Evolutionary conservation across 345 rosid genomes (phyloP), one percentile per base, ranked within the genome.

Genomic region (Geranium rotundifolium): DNA sequence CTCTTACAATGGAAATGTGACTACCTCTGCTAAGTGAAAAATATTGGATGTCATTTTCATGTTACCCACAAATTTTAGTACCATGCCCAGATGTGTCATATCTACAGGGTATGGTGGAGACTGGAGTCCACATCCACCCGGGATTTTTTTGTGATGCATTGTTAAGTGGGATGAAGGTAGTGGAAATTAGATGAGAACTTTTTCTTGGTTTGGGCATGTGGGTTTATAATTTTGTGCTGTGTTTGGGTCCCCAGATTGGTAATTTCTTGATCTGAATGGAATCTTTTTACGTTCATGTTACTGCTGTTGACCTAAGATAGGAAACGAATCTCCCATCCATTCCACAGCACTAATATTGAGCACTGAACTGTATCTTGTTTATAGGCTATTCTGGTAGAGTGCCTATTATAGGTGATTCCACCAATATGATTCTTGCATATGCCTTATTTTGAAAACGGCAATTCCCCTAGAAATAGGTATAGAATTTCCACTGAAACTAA

Each of bases 151-250:
- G 57, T 58, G 19, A 12, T 15, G 27, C 49, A 54, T 57, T 73
- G 71, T 59, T 61, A 19, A 16, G 59, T 56, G 69, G 75, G 71
- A 72, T 67, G 52, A 14, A 46, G 52, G 52, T 46, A 46, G 52
- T 46, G 52, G 52, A 46, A 46, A 46, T 46, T 46, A 46, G 52
- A 46, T 46, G 52, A 46, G 12, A 46, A 46, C 52, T 71, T 73
- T 79, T 69, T 65, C 50, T 31, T 60, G 57, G 64, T 68, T 55
- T 74, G 72, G 79, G 70, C 66, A 63, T 62, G 65, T 76, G 78
- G 73, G 68, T 41, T 1, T 23, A 23, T 23, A 23, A 23, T 23
- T 23, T 23, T 23, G 27, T 9, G 14, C 12, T 46, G 14, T 2
- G 3, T 7, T 12, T 9, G 52, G 52, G 52, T 46, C 52, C 52